Percentiles rank a stretch among this genome's conserved stretches.
These are phyloP conservation scores for Bimuria novae-zelandiae DNA, from an alignment of 2,329 filamentous ascomycete genomes.

Conservation along the genomic window DNA sequence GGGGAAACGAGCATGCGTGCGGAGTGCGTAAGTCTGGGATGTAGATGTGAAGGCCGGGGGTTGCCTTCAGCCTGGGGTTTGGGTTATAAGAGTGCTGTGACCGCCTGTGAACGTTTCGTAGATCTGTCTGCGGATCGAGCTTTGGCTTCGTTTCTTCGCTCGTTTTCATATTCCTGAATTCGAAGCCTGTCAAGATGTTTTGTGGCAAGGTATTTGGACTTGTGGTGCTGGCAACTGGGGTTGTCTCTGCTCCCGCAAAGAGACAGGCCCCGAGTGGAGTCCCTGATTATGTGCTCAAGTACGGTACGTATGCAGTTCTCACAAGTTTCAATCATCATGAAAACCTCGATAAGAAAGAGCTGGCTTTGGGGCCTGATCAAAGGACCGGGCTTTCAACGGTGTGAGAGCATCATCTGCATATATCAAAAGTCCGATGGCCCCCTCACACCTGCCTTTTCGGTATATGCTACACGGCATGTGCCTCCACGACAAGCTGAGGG, in stretches of 20 bases:
- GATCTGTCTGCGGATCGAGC: background rate
- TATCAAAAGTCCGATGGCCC: slow-evolving; percentile 1
- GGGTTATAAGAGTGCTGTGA: slow-evolving; percentile 1
- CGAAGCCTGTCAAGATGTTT: slow-evolving; percentile 1
- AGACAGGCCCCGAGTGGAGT: slow-evolving; percentile 33
- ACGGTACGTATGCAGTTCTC: slow-evolving; percentile 33
- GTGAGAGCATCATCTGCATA: background rate
- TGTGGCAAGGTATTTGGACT: slow-evolving; percentile 5
- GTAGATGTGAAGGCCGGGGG: background rate
- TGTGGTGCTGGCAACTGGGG: slow-evolving; percentile 19
- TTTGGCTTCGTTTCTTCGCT: background rate
- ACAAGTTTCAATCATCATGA: background rate
- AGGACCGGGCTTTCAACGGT: background rate
- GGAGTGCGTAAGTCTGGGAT: background rate
- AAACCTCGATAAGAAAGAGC: no score
- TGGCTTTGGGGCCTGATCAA: background rate
- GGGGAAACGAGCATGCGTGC: background rate
- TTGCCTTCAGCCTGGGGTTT: background rate
- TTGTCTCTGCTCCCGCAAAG: slow-evolving; percentile 22
- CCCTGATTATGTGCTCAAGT: slow-evolving; percentile 45
- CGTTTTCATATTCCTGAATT: background rate
- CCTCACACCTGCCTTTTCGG: slow-evolving; percentile 2
- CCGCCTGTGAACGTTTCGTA: background rate
- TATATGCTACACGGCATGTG: background rate
- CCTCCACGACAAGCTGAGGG: background rate